Evolutionary conservation across 2,329 filamentous ascomycete species (phyloP), one percentile per base, ranked within the genome.

Genomic region (Myriosclerotinia scirpicola): DNA sequence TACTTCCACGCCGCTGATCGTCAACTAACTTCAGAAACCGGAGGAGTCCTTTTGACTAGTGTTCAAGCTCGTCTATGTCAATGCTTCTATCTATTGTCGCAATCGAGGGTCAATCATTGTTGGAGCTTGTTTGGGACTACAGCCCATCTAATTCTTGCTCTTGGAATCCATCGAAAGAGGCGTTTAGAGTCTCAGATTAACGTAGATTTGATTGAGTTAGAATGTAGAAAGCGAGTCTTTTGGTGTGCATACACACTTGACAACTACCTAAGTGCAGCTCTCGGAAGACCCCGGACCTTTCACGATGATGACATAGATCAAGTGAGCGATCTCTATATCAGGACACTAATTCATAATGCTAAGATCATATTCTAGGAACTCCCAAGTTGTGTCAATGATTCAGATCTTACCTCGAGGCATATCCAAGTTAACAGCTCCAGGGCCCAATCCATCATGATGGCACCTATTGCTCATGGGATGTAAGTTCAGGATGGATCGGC

Each of bases 291-390:
- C 1, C 77, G 83, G 20, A 81, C 86, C 2, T 85, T 89, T 59
- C 87, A 87, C 67, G 85, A 89, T 58, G 86, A 88, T 54, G 86
- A 88, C 65, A 87, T 89, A 61, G 86, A 89, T 68, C 85, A 88
- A 69, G 71, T 70, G 61, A 55, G 53, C 55, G 8, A 26, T 46
- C n/a, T 22, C 5, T 38, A 26, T 61, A 26, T 15, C 17, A 36
- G 38, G 7, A 11, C 17, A 14, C 17, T 22, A 4, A 14, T 12
- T 11, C n/a, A 61, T 15, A 22, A 36, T 22, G 38, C 56, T 59
- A 30, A 56, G 38, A 62, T 22, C 2, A n/a, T 12, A 7, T 36
- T 9, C 17, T 42, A 71, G 66, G 82, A 85, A 20, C 76, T 87
- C 17, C 87, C 87, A 0, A 77, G 79, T 9, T 76, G 78, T 30